Percentiles rank a stretch among this genome's conserved stretches.
phyloP scores from a whole-genome alignment of 768 basidiomycete species.

The Russula sp. region DNA sequence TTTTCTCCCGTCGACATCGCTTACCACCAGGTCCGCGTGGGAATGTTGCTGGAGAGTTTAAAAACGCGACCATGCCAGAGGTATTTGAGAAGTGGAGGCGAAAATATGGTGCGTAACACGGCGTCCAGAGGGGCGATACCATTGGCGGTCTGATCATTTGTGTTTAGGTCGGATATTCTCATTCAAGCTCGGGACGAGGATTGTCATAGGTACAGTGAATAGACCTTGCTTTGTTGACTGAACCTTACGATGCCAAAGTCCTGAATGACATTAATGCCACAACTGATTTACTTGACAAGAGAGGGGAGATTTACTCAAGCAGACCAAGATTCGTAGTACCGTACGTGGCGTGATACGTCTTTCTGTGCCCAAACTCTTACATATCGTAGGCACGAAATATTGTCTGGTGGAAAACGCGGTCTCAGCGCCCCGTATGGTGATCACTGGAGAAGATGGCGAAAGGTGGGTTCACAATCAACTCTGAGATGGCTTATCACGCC shows the following conservation, averaged over 20 bases:
- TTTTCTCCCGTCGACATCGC: background rate
- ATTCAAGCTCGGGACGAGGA: constrained; percentile 16
- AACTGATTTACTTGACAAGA: constrained; percentile 23
- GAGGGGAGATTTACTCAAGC: constrained; percentile 27
- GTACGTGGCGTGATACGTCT: too few species aligned
- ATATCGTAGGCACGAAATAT: constrained; percentile 19
- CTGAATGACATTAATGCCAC: constrained; percentile 14
- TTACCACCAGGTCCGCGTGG: constrained; percentile 18
- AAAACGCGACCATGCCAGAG: background rate
- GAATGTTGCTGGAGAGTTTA: constrained; percentile 12
- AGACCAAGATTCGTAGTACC: constrained; percentile 19
- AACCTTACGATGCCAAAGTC: constrained; percentile 13
- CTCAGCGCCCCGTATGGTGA: constrained; percentile 15
- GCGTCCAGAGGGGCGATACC: too few species aligned
- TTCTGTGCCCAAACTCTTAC: background rate
- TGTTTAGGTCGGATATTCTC: constrained; percentile 22
- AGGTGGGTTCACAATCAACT: background rate
- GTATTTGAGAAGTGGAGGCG: constrained; percentile 12
- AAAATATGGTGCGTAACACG: constrained; percentile 1
- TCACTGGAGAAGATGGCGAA: constrained; percentile 22
- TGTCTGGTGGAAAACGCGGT: constrained; percentile 22
- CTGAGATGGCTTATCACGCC: background rate
- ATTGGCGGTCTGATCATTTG: background rate
- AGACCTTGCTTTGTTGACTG: background rate
- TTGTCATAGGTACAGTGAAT: constrained; percentile 7